Conservation (phyloP, 352 stramenopile species). For the Phytophthora boehmeriae region DNA sequence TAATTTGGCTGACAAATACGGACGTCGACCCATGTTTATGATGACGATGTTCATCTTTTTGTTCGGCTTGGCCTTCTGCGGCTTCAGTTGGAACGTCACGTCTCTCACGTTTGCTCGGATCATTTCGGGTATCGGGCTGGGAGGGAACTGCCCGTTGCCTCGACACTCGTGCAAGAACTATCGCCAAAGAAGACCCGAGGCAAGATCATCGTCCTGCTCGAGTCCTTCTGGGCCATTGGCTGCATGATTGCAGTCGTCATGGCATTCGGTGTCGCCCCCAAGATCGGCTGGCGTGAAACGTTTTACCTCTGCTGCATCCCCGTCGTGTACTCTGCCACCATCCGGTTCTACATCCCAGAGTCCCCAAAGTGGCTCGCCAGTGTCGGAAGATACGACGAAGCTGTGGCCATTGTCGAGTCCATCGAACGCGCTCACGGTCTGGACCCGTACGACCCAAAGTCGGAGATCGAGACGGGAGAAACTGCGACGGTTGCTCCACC, state of each 20-base stretch:
- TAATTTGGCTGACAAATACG: conserved; percentile 65
- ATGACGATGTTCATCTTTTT: conserved; percentile 69
- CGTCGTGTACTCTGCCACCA: conserved; percentile 55
- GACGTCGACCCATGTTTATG: conserved; percentile 71
- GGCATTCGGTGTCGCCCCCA: conserved; percentile 49
- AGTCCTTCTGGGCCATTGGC: conserved; percentile 69
- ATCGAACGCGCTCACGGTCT: conserved; percentile 62
- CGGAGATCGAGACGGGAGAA: conserved; percentile 33
- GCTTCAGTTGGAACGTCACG: conserved; percentile 55
- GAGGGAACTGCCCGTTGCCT: conserved; percentile 65
- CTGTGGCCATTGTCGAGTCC: conserved; percentile 53
- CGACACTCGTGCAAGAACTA: conserved; percentile 69
- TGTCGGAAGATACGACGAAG: conserved; percentile 66
- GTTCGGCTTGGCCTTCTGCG: conserved; percentile 52
- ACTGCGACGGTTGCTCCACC: not conserved
- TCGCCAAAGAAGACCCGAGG: conserved; percentile 58
- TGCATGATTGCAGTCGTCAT: conserved; percentile 63
- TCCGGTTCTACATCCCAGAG: conserved; percentile 61
- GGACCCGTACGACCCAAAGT: conserved; percentile 48
- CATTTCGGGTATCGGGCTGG: conserved; percentile 66
- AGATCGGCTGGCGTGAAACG: conserved; percentile 64
- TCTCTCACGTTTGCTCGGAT: conserved; percentile 61
- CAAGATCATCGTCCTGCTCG: conserved; percentile 70
- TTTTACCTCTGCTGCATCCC: conserved; percentile 61
- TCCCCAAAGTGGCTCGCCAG: conserved; percentile 78